Conservation (phyloP, 2,329 filamentous ascomycete species). For the Penicillium sp. region DNA sequence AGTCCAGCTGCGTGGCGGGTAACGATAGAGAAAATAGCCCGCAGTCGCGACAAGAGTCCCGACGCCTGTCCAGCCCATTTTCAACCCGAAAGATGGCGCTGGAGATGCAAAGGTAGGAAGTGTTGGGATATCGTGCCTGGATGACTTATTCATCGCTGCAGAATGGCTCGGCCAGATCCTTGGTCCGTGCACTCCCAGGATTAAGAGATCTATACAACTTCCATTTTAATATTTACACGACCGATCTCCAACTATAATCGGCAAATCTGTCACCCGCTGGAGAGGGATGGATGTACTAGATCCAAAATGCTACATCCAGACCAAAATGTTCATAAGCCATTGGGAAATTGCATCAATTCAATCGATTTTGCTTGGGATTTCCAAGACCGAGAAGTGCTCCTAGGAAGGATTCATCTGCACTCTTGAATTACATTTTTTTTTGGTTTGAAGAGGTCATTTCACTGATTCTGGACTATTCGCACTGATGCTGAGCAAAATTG, state of each 20-base stretch:
- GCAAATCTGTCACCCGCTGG: too few species aligned
- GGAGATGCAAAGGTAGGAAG: neutral
- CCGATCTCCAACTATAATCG: too few species aligned
- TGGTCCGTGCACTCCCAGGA: constrained; percentile 19
- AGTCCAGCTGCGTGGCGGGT: constrained; percentile 37
- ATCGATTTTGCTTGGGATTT: too few species aligned
- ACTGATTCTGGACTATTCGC: neutral
- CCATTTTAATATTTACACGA: too few species aligned
- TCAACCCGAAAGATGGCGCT: constrained; percentile 10
- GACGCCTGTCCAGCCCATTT: constrained; percentile 45
- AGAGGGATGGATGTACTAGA: too few species aligned
- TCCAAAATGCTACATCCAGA: too few species aligned
- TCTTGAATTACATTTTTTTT: too few species aligned
- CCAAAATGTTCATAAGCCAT: too few species aligned
- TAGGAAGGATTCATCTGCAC: neutral
- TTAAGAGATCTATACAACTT: constrained; percentile 3
- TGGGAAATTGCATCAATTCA: too few species aligned
- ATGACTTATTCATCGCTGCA: constrained; percentile 6
- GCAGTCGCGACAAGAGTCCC: constrained; percentile 40
- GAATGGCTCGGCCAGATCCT: constrained; percentile 2
- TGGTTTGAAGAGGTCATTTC: neutral
- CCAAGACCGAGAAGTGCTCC: too few species aligned
- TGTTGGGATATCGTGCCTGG: neutral
- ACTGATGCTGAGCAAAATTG: neutral
- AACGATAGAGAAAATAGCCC: constrained; percentile 41